Base-by-base conservation (phyloP, 169 alveolate species). In the Plasmodium berghei region DNA sequence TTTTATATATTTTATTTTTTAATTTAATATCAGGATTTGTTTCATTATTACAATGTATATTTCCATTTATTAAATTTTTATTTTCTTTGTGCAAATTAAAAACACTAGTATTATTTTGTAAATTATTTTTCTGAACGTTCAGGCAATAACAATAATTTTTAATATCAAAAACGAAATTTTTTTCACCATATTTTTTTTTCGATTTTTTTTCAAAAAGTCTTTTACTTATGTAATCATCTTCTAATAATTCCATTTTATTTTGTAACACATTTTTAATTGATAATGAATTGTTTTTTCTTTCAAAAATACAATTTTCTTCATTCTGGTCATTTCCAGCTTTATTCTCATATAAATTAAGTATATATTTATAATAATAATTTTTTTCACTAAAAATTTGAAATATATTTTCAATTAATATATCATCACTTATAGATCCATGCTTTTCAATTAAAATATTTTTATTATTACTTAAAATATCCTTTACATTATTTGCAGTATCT, bases 381-480 rank as follows among this genome's bases (percentile, higher is more conserved):
- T 46, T 66, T 61, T 56, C 72, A 9, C n/a, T 40, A 16, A 93
- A 42, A 14, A 66, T 14, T 16, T 91, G 87, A 24, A 93, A 16
- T 28, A 88, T 66, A 74, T 91, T 74, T 58, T 89, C 87, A 49
- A 88, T 67, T 6, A 89, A 34, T 42, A 74, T 73, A 40, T 93
- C 93, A 18, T 89, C 90, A 71, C 59, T 88, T 16, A 83, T 67
- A 12, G 16, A 18, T 16, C 54, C 59, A 48, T 83, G 48, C 2
- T 46, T 26, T 42, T 67, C 58, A 12, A 67, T 59, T 40, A 18
- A 2, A 0, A 83, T 46, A 20, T 26, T 59, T 49, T 49, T 83
- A 26, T 71, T 64, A 20, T 55, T 67, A 4, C n/a, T 0, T 46
- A 83, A 48, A 34, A 83, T 20, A 24, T n/a, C 2, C 20, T 64